Percentiles rank a stretch among this genome's conserved stretches.
These are phyloP conservation scores for Diaporthe vaccinii DNA, from an alignment of 2,329 filamentous ascomycete genomes.

Conservation along the genomic window DNA sequence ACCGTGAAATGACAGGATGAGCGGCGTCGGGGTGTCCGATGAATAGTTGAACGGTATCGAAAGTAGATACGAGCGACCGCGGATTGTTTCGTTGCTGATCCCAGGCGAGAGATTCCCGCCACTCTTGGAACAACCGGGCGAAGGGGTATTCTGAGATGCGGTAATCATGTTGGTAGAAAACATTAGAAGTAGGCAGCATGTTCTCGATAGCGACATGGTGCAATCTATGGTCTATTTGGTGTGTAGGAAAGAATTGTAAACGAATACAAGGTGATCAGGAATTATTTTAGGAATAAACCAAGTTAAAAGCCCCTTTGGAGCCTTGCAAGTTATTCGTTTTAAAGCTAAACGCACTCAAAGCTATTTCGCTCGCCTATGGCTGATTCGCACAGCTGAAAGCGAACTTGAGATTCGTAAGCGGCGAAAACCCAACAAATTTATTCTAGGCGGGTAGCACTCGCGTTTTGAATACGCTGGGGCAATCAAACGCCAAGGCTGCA, in stretches of 20 bases:
- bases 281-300: neutral
- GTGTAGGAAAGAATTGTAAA: neutral
- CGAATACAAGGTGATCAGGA: neutral
- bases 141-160: neutral
- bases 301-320: neutral
- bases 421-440: neutral
- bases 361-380: neutral
- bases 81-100: neutral
- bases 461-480: neutral
- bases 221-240: neutral
- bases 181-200: neutral
- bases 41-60: neutral
- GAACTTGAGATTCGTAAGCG: neutral
- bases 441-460: neutral
- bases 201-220: neutral
- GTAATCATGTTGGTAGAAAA: neutral
- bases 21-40: neutral
- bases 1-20: conserved; percentile 12
- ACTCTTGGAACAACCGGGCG: neutral
- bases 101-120: neutral
- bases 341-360: neutral
- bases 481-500: conserved; percentile 2
- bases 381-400: neutral
- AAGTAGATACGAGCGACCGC: conserved; percentile 8
- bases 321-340: neutral